These are phyloP conservation scores for Chytridium lagenaria DNA, from an alignment of 371 early-diverging fungal genomes.

Conservation along the genomic window DNA sequence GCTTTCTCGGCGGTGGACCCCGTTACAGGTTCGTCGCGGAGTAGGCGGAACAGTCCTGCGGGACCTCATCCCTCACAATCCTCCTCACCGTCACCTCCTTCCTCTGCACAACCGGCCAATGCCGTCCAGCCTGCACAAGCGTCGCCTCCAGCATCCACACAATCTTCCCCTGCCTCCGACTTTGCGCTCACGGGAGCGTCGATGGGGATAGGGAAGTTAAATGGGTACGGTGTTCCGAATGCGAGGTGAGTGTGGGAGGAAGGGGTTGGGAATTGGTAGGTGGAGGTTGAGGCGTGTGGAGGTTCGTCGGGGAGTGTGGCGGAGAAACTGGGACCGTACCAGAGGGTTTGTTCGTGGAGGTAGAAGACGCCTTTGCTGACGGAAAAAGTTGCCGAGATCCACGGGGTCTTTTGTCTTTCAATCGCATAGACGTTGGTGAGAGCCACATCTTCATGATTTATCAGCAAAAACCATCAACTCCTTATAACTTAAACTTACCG, in stretches of 20 bases:
- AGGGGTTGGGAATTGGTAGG: conserved; percentile 2
- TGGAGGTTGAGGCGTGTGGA: neutral
- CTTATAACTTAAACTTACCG: neutral
- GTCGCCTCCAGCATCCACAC: conserved; percentile 16
- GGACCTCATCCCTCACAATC: neutral
- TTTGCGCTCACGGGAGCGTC: conserved; percentile 13
- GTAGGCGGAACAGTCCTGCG: conserved; percentile 14
- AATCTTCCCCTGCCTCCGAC: conserved; percentile 1
- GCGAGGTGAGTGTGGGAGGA: neutral
- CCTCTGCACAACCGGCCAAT: conserved; percentile 15
- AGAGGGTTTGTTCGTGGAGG: conserved; percentile 21
- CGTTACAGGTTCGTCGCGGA: neutral
- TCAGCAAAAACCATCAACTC: neutral
- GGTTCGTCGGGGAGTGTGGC: neutral
- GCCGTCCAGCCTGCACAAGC: conserved; percentile 11
- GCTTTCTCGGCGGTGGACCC: conserved; percentile 15
- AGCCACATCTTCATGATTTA: neutral
- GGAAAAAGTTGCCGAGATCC: conserved; percentile 21
- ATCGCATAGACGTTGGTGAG: conserved; percentile 4
- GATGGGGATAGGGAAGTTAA: conserved; percentile 15
- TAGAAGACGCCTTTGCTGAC: conserved; percentile 22
- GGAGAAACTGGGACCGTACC: conserved; percentile 18
- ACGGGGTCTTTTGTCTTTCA: conserved; percentile 1
- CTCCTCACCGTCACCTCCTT: conserved; percentile 3
- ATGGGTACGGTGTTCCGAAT: conserved; percentile 11